Conservation (phyloP, 345 rosid genomes). For the Rhizophora mangle region DNA sequence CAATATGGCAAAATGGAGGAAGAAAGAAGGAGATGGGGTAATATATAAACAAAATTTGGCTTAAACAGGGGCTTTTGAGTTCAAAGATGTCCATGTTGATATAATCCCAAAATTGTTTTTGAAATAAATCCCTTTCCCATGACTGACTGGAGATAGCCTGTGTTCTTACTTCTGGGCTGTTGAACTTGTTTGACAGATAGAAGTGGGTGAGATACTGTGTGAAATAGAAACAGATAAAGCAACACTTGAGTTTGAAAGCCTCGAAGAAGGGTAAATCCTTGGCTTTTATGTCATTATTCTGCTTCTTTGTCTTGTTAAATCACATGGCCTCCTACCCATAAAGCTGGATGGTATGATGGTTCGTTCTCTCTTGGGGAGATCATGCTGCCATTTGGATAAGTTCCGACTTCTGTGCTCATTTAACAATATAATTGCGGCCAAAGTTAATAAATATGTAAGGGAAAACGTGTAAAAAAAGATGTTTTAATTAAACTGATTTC, state of each 20-base stretch:
- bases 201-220: conserved; percentile 83
- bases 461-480: no score
- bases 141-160: conserved; percentile 29
- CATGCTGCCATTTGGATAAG: no score
- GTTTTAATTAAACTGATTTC: no score
- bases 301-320: no score
- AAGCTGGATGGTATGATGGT: no score
- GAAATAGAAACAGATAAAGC: conserved; percentile 99
- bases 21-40: conserved; percentile 98
- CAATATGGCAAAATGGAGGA: conserved; percentile 81
- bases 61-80: conserved; percentile 7
- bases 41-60: conserved; percentile 18
- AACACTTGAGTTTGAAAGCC: conserved; percentile 86
- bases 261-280: conserved; percentile 84
- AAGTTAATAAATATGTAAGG: no score
- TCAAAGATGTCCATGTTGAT: conserved; percentile 27
- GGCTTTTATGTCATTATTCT: neutral
- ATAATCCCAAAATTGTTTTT: conserved; percentile 52
- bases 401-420: no score
- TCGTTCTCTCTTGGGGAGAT: no score
- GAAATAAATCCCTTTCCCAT: conserved; percentile 27
- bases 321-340: no score
- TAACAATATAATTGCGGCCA: no score
- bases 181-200: conserved; percentile 56
- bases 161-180: conserved; percentile 25